Evolutionary conservation across 2,329 filamentous ascomycete species (phyloP).

Genomic region (Paraphoma sp.): DNA sequence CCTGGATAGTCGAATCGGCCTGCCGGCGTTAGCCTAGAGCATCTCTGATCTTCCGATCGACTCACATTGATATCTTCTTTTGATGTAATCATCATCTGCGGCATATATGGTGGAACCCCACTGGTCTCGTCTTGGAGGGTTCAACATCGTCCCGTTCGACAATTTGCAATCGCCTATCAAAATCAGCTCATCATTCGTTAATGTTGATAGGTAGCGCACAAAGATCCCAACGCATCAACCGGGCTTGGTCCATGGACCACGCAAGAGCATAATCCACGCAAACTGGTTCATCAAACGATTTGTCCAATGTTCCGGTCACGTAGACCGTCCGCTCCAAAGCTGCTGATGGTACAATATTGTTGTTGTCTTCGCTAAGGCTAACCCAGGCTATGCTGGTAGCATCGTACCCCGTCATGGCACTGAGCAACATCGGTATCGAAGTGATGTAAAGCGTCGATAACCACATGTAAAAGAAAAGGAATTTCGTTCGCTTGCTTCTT

Average conservation of each 20-base stretch:
- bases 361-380: constrained; percentile 27
- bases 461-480: constrained; percentile 39
- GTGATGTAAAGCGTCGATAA: constrained; percentile 39
- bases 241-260: neutral
- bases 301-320: constrained; percentile 14
- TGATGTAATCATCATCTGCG: neutral
- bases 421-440: constrained; percentile 37
- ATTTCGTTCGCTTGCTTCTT: constrained; percentile 27
- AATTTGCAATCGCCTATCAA: constrained; percentile 21
- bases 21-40: neutral
- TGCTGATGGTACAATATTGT: constrained; percentile 35
- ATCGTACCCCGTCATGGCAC: constrained; percentile 50
- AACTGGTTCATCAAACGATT: constrained; percentile 14
- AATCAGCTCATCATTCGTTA: no score
- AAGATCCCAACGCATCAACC: no score
- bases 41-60: neutral
- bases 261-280: constrained; percentile 5
- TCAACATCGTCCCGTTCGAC: constrained; percentile 25
- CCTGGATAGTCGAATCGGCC: constrained; percentile 13
- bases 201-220: no score
- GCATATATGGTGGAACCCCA: neutral
- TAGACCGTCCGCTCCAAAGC: constrained; percentile 10
- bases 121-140: neutral
- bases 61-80: neutral
- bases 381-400: constrained; percentile 35